Conservation (phyloP, 1,284 basidiomycete genomes). For the Ganoderma boninense region DNA sequence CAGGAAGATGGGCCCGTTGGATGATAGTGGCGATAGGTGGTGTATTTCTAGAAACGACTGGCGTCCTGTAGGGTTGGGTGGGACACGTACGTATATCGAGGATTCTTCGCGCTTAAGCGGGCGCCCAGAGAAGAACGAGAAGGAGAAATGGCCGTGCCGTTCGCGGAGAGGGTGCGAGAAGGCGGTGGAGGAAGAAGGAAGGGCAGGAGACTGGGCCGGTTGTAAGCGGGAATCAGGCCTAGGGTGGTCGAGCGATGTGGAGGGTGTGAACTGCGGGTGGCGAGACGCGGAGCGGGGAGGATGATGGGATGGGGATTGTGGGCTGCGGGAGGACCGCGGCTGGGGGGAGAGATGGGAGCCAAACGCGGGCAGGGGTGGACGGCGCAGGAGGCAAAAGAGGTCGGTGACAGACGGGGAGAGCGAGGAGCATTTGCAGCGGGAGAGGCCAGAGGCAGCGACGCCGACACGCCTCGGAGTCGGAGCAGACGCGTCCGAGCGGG, state of each 20-base stretch:
- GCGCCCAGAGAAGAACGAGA: constrained; percentile 23
- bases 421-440: neutral
- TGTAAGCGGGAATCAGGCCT: constrained; percentile 6
- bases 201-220: constrained; percentile 2
- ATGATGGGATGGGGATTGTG: neutral
- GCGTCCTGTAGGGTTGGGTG: constrained; percentile 29
- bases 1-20: constrained; percentile 24
- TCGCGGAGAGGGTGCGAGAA: neutral
- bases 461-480: neutral
- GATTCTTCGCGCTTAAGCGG: constrained; percentile 26
- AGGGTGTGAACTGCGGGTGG: constrained; percentile 2
- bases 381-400: neutral
- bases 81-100: constrained; percentile 21
- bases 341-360: neutral
- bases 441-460: neutral
- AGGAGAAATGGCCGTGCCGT: constrained; percentile 7
- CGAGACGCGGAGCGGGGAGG: neutral
- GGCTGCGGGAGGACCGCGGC: neutral
- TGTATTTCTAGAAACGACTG: constrained; percentile 38
- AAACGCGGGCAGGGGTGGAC: neutral
- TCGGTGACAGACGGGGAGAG: neutral
- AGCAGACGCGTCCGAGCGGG: constrained; percentile 5
- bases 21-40: constrained; percentile 35
- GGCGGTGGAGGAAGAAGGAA: constrained; percentile 8
- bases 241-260: constrained; percentile 2